Conservation (phyloP, 2,329 filamentous ascomycete species). For the Fusarium hainanense region DNA sequence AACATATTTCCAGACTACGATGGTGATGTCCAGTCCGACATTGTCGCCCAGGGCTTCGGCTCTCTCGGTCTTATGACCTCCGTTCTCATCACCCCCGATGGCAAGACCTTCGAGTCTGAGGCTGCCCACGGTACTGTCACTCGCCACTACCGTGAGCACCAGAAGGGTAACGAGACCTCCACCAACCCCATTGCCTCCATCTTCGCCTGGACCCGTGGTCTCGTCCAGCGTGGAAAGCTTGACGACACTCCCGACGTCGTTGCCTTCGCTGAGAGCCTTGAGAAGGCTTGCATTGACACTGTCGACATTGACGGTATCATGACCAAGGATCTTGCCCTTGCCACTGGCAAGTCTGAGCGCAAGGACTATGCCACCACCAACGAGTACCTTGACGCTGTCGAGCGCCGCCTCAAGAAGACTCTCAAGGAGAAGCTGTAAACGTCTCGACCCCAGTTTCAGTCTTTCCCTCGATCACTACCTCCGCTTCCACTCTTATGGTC, state of each 20-base stretch:
- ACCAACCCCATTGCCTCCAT: constrained; percentile 99
- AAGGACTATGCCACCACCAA: constrained; percentile 90
- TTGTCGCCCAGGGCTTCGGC: constrained; percentile 97
- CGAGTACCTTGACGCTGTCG: constrained; percentile 92
- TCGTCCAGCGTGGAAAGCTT: constrained; percentile 91
- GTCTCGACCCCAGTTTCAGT: constrained; percentile 5
- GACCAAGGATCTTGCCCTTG: constrained; percentile 99
- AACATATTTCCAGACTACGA: constrained; percentile 80
- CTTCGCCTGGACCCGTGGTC: constrained; percentile 97
- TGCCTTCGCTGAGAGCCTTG: constrained; percentile 89
- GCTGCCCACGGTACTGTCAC: constrained; percentile 98
- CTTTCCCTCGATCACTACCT: constrained; percentile 9
- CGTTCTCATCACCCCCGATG: constrained; percentile 94
- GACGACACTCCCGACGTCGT: constrained; percentile 93
- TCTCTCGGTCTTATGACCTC: constrained; percentile 99
- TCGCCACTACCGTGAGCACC: constrained; percentile 97
- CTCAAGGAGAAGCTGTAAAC: constrained; percentile 80
- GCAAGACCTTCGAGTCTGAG: constrained; percentile 97
- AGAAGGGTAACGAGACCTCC: constrained; percentile 96
- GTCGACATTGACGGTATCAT: constrained; percentile 95
- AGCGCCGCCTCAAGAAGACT: constrained; percentile 84
- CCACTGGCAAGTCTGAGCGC: constrained; percentile 87
- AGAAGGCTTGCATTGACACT: constrained; percentile 93
- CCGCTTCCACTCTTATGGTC: constrained; percentile 24
- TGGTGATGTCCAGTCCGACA: constrained; percentile 98